A percentile compares a stretch with the other conserved stretches of the same genome.
Conservation (phyloP, 2,329 filamentous ascomycete genomes). For the Myriangium duriaei region DNA sequence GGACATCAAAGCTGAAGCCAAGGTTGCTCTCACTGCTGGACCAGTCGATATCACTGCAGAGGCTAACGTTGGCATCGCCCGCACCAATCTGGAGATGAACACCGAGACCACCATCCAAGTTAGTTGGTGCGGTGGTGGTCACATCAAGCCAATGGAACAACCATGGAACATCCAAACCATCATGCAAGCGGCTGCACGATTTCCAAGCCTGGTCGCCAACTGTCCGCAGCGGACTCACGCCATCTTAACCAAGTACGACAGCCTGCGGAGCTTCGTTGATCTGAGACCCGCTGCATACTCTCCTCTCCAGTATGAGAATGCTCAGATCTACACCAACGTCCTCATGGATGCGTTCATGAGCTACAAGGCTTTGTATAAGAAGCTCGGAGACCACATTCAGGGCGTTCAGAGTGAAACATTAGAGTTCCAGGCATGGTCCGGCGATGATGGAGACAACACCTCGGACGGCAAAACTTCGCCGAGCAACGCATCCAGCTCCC, state of each 20-base stretch:
- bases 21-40: background rate
- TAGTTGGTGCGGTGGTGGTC: conserved; percentile 1
- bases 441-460: too few species aligned
- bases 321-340: background rate
- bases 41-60: background rate
- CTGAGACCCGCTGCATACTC: background rate
- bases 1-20: background rate
- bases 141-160: background rate
- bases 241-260: background rate
- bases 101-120: conserved; percentile 4
- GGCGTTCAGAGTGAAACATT: too few species aligned
- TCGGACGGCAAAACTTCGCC: too few species aligned
- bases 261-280: background rate
- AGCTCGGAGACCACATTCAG: too few species aligned
- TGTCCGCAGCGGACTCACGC: conserved; percentile 2
- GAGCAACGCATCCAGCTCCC: too few species aligned
- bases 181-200: background rate
- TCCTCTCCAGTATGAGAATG: background rate
- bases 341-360: conserved; percentile 1
- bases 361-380: too few species aligned
- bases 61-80: background rate
- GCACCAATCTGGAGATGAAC: background rate
- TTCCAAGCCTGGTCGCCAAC: background rate
- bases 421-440: too few species aligned
- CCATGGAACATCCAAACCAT: background rate